Evolutionary conservation across 1,284 basidiomycete species (phyloP).

Genomic region (Somion occarium): DNA sequence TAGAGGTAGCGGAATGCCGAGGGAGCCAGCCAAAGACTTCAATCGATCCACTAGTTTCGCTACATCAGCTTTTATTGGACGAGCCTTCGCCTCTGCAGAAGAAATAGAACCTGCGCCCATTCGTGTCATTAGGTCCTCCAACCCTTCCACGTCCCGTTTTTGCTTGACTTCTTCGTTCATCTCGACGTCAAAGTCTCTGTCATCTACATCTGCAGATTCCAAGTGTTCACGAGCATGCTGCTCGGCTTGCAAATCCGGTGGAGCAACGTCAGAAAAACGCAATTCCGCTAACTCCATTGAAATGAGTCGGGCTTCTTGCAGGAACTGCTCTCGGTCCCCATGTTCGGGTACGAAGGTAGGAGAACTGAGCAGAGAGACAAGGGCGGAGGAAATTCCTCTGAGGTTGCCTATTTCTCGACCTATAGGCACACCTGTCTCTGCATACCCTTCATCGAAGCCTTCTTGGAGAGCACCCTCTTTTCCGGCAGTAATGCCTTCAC

Average conservation of each 20-base stretch:
- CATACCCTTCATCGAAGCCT: constrained; percentile 81
- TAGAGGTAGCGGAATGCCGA: constrained; percentile 23
- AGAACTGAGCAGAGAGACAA: constrained; percentile 47
- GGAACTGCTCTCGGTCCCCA: neutral
- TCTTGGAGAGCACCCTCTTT: constrained; percentile 77
- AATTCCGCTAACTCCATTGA: constrained; percentile 48
- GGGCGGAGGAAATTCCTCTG: constrained; percentile 59
- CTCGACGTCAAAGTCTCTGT: constrained; percentile 15
- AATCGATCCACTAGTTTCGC: constrained; percentile 36
- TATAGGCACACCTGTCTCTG: constrained; percentile 62
- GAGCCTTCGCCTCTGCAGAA: constrained; percentile 14
- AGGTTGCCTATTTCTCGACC: constrained; percentile 70
- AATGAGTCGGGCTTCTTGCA: constrained; percentile 46
- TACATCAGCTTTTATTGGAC: constrained; percentile 43
- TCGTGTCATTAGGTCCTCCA: constrained; percentile 51
- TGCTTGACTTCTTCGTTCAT: constrained; percentile 38
- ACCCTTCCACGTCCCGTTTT: constrained; percentile 43
- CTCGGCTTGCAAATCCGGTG: constrained; percentile 68
- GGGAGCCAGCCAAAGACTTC: constrained; percentile 26
- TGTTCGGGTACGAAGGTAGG: constrained; percentile 9
- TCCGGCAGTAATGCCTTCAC: constrained; percentile 83
- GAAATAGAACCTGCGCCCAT: constrained; percentile 31
- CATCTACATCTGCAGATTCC: constrained; percentile 27
- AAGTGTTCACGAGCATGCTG: constrained; percentile 65
- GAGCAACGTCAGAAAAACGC: constrained; percentile 61